Conservation (phyloP, 495 filamentous ascomycete species). For the Pseudoneurospora amorphoporcata region DNA sequence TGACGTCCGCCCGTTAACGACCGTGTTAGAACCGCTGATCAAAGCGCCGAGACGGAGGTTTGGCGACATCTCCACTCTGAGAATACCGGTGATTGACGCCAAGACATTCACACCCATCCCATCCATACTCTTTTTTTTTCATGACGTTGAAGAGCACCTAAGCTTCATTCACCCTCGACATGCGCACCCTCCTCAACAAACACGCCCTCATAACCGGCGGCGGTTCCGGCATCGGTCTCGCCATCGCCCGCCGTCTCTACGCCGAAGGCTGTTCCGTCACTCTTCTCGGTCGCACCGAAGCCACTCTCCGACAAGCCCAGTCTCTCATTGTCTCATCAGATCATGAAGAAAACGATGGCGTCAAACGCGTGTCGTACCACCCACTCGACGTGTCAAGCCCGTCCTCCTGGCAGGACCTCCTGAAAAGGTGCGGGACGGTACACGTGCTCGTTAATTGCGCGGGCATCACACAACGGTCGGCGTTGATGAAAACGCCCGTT, state of each 20-base stretch:
- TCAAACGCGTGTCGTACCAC: background rate
- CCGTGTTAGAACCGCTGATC: background rate
- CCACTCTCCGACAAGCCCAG: slow-evolving; percentile 26
- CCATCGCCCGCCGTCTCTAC: slow-evolving; percentile 59
- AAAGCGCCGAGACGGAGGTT: background rate
- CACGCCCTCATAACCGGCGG: slow-evolving; percentile 31
- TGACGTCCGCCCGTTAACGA: background rate
- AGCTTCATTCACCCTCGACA: background rate
- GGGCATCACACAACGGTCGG: slow-evolving; percentile 50
- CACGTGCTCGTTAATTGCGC: slow-evolving; percentile 72
- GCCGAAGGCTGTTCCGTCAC: slow-evolving; percentile 47
- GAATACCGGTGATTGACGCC: background rate
- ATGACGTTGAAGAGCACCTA: no score
- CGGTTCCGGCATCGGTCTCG: slow-evolving; percentile 30
- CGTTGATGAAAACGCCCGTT: slow-evolving; percentile 40
- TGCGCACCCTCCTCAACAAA: slow-evolving; percentile 20
- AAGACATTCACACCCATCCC: background rate
- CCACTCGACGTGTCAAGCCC: background rate
- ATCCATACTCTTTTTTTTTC: no score
- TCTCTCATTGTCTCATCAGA: background rate
- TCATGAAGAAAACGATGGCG: background rate
- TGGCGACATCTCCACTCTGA: background rate
- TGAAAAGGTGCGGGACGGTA: slow-evolving; percentile 11
- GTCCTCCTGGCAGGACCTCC: background rate
- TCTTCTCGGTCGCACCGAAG: slow-evolving; percentile 39